Evolutionary conservation across 306 rosid species (phyloP), one percentile per base, ranked within the genome.

Genomic region (Medicago lupulina): DNA sequence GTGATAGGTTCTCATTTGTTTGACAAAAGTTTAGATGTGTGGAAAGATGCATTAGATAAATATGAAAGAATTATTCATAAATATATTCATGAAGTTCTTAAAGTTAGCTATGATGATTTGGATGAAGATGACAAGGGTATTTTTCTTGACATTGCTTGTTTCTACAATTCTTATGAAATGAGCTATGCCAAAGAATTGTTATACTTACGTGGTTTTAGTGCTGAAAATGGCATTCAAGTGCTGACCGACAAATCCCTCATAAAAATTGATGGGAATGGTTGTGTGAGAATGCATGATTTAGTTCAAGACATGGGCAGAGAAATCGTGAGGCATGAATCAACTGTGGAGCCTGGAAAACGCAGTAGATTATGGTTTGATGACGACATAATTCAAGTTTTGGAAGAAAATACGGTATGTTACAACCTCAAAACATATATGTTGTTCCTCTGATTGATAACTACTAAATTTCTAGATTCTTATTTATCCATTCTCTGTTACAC

Each of bases 291-390:
- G 76, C 66, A 39, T 53, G 76, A 54, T n/a, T 63, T 75, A 40
- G 51, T 75, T 44, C 71, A 60, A 9, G 78, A 74, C 3, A 74
- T 74, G 60, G 70, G 78, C 8, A 74, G 59, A 44, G 57, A 58
- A 59, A 60, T 74, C 49, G 70, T 74, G 16, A 44, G 31, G 12
- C 59, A 25, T 9, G 58, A 74, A 43, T 59, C 70, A 72, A 6
- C 34, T 1, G 39, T 2, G 5, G 62, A 62, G 62, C 79, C 40
- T 28, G 40, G 63, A 0, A 15, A 44, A 54, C 39, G 53, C 9
- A 61, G 51, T 62, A 75, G 79, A 38, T 63, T 75, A 7, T 75
- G 79, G 63, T 63, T 0, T 61, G 16, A 62, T 18, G 23, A 47
- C 47, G 79, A 75, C 46, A 36, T 46, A 43, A 10, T 44, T 47